Evolutionary conservation across 352 stramenopile species (phyloP).

Genomic region (Globisporangium spinosum): DNA sequence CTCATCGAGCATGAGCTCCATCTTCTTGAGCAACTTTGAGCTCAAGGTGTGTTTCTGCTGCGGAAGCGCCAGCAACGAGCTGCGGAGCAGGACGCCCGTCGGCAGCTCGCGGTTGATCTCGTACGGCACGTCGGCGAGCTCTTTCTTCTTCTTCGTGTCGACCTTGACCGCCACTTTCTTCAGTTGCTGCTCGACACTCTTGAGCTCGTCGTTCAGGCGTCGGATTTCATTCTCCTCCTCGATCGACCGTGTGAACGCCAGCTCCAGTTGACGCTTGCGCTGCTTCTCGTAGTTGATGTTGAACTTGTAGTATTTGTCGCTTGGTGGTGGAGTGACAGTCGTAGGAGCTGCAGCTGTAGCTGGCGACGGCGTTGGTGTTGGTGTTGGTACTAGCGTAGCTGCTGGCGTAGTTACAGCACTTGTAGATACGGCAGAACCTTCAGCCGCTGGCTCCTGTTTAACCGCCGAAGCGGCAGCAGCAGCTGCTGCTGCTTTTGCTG

Average conservation of each 20-base stretch:
- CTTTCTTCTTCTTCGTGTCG: conserved; percentile 73
- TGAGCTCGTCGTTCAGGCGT: conserved; percentile 52
- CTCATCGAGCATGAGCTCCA: conserved; percentile 63
- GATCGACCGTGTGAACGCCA: conserved; percentile 52
- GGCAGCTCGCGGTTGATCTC: conserved; percentile 51
- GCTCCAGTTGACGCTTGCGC: conserved; percentile 63
- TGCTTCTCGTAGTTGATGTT: conserved; percentile 71
- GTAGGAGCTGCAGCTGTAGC: not conserved
- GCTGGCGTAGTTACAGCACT: conserved; percentile 10
- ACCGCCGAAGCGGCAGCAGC: not conserved
- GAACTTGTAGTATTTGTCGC: conserved; percentile 42
- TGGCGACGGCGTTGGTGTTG: not conserved
- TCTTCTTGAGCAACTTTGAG: conserved; percentile 61
- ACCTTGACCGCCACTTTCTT: conserved; percentile 62
- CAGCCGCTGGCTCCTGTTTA: conserved; percentile 2
- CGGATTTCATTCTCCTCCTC: conserved; percentile 68
- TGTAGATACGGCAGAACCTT: not conserved
- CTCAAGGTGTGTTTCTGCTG: conserved; percentile 51
- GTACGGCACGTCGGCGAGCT: conserved; percentile 56
- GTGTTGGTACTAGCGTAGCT: conserved; percentile 6
- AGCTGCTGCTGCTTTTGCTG: not conserved
- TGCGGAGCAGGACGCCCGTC: conserved; percentile 55
- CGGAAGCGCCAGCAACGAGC: conserved; percentile 45
- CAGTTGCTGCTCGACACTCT: conserved; percentile 55
- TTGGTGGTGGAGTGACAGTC: conserved; percentile 3